Base-by-base conservation (phyloP, 2,329 filamentous ascomycete species). In the Colletotrichum trifolii region DNA sequence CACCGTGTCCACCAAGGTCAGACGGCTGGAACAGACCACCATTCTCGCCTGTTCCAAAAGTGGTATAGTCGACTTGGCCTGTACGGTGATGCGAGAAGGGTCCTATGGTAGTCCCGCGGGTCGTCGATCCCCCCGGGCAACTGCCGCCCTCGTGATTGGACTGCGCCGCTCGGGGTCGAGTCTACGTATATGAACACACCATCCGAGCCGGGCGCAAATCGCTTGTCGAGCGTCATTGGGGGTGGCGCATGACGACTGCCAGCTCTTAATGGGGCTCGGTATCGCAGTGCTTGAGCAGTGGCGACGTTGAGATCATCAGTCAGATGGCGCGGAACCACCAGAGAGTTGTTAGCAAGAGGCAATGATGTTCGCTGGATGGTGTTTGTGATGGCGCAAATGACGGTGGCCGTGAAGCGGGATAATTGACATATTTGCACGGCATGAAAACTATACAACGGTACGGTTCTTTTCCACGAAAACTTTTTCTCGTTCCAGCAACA, bases 31-130 rank as follows among this genome's bases (percentile, higher is more conserved):
- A 25, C 25, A 25, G 25, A 25, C 5, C 25, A 5, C 25, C 25
- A 25, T 25, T 25, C 25, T 25, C 25, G 25, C 25, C 4, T 25
- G 4, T 25, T 46, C n/a, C 25, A 8, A 17, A 17, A 10, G 15
- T 9, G 7, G 43, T 10, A 8, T 6, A 38, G 15, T 5, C 15
- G 9, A 3, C 36, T 15, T 13, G 48, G 43, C 47, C 60, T 54
- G 60, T 54, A 54, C 38, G 25, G 17, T 66, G 60, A 66, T 64
- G 64, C 60, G 42, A 52, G 60, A 60, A 66, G 60, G 60, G 64
- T 64, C 49, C 43, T 25, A 36, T 40, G 25, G 25, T n/a, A 45
- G 38, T n/a, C 34, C 34, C 6, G 25, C 1, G 49, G 54, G 48
- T 38, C 15, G 64, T 35, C 43, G 64, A 66, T 66, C 64, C n/a